Conservation (phyloP, 1,284 basidiomycete species). For the Sanghuangporus weigelae region DNA sequence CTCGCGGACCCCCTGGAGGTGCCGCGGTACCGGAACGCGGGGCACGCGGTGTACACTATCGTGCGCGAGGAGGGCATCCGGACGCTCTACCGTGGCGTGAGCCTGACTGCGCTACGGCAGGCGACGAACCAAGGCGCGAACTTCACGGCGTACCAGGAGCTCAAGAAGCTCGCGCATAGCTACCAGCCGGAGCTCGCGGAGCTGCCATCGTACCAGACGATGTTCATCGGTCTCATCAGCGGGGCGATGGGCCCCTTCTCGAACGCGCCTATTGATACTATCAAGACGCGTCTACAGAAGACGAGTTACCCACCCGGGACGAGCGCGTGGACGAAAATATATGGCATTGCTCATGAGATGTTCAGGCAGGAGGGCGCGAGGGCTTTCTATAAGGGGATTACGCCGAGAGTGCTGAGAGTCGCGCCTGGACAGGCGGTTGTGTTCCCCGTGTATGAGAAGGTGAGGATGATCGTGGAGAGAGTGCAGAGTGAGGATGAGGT, state of each 20-base stretch:
- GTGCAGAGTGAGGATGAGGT: slow-evolving; percentile 49
- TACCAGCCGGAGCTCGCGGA: slow-evolving; percentile 72
- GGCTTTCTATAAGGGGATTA: slow-evolving; percentile 98
- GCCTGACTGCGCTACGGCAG: slow-evolving; percentile 90
- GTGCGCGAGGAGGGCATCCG: slow-evolving; percentile 86
- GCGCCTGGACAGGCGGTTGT: slow-evolving; percentile 93
- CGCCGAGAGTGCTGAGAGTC: slow-evolving; percentile 92
- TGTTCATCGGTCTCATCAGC: slow-evolving; percentile 90
- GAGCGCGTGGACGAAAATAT: slow-evolving; percentile 73
- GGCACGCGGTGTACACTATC: slow-evolving; percentile 94
- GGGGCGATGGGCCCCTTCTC: slow-evolving; percentile 98
- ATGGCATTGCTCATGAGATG: slow-evolving; percentile 85
- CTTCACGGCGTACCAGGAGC: slow-evolving; percentile 97
- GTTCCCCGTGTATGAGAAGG: slow-evolving; percentile 87
- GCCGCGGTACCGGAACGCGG: slow-evolving; percentile 95
- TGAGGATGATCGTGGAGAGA: slow-evolving; percentile 69
- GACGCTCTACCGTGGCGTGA: slow-evolving; percentile 91
- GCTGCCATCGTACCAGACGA: slow-evolving; percentile 93
- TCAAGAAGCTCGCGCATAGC: slow-evolving; percentile 78
- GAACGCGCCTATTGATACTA: slow-evolving; percentile 96
- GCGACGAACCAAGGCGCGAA: slow-evolving; percentile 99
- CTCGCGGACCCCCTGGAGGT: slow-evolving; percentile 93
- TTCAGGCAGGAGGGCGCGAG: slow-evolving; percentile 85
- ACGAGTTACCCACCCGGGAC: slow-evolving; percentile 74
- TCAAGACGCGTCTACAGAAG: slow-evolving; percentile 94